Evolutionary conservation across 306 rosid genomes (phyloP).

Genomic region (Lathyrus tuberosus): DNA sequence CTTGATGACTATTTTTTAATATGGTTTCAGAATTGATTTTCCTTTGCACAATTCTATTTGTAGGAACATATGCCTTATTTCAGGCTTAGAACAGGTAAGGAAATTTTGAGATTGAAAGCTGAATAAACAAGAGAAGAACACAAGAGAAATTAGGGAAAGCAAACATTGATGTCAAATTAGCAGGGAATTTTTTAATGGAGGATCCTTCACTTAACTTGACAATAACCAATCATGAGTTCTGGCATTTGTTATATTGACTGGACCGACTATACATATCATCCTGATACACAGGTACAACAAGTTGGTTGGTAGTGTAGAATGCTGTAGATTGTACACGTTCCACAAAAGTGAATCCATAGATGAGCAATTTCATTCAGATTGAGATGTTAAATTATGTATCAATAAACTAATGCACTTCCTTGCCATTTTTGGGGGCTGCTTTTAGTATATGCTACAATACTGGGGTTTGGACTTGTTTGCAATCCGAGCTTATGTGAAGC

Average conservation of each 20-base stretch:
- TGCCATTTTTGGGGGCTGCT: constrained; percentile 22
- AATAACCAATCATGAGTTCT: constrained; percentile 26
- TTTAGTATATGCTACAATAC: background rate
- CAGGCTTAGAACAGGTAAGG: constrained; percentile 83
- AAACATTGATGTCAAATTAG: constrained; percentile 24
- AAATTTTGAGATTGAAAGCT: constrained; percentile 77
- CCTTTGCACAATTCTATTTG: constrained; percentile 36
- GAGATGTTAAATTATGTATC: constrained; percentile 29
- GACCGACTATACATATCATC: too few species aligned
- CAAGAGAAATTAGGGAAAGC: constrained; percentile 10
- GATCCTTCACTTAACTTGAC: constrained; percentile 33
- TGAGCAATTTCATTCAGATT: constrained; percentile 19
- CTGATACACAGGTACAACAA: too few species aligned
- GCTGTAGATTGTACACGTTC: constrained; percentile 32
- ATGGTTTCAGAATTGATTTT: constrained; percentile 35
- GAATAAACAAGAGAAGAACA: constrained; percentile 49
- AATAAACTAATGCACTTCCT: constrained; percentile 2
- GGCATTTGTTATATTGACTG: constrained; percentile 26
- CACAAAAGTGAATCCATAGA: constrained; percentile 16
- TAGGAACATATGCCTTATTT: constrained; percentile 92
- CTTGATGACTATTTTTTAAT: background rate
- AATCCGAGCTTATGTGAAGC: background rate
- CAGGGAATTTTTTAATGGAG: constrained; percentile 9
- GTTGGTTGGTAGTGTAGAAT: constrained; percentile 37
- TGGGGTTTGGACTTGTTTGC: constrained; percentile 15